Base-by-base conservation (phyloP, 208 protist species). In the Trypanosoma platydactyli region DNA sequence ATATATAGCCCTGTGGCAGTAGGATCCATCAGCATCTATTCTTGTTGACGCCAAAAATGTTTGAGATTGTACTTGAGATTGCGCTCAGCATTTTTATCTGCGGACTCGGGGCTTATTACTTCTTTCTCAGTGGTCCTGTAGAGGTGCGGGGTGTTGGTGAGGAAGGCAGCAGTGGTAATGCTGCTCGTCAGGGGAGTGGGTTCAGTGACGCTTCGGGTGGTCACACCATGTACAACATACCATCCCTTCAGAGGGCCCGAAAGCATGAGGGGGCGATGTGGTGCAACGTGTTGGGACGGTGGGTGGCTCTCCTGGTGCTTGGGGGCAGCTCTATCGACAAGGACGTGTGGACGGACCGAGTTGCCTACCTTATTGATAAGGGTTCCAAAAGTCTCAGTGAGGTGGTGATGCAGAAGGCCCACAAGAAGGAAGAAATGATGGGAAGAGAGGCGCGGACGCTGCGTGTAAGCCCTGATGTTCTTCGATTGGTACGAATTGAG, bases 331-430 rank as follows among this genome's bases (percentile, higher is more conserved):
- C 80, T 0, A 73, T 76, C 40, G 59, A 68, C 48, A 65, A 68
- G 1, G 79, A 91, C 45, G 77, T 89, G 53, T 94, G 85, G 83
- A 73, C 71, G 0, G 80, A 89, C 50, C 80, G 79, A 29, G 71
- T 91, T 20, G 73, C 75, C 55, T 88, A 78, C 59, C 54, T 66
- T 25, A 41, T 81, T 18, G 76, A 82, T 40, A 55, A 59, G 25
- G 57, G 16, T 11, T 27, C 77, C 7, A 49, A 57, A 38, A 45
- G n/a, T 15, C 42, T 69, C 3, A 68, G 73, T 27, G 51, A 24
- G 9, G 38, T 33, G 15, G 62, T 64, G 20, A 50, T 64, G 59
- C 56, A 40, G n/a, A 49, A 60, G 38, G 12, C 30, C 15, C 18
- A 24, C 6, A 30, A 7, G n/a, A n/a, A 57, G 5, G 50, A 49